Evolutionary conservation across 495 filamentous ascomycete species (phyloP).

Genomic region (Penicillium crystallinum): DNA sequence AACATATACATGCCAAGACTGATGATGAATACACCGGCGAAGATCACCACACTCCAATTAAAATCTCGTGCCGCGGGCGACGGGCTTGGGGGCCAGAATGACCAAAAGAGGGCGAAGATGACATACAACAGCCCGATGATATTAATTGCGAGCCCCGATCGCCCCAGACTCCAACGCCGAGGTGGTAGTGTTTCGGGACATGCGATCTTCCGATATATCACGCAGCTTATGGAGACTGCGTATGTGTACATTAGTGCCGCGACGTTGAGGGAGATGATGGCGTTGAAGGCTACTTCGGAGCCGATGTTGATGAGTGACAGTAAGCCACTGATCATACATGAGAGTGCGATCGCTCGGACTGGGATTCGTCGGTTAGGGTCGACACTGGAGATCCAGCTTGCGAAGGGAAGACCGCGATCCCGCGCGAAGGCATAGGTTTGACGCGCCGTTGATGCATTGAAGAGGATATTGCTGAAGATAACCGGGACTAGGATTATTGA

Average conservation of each 20-base stretch:
- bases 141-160: conserved; percentile 31
- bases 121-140: conserved; percentile 31
- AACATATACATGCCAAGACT: conserved; percentile 31
- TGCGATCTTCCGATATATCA: conserved; percentile 32
- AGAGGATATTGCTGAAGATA: conserved; percentile 32
- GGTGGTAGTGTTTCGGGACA: conserved; percentile 37
- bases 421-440: conserved; percentile 42
- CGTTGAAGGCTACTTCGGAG: conserved; percentile 36
- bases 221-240: conserved; percentile 34
- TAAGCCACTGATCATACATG: conserved; percentile 16
- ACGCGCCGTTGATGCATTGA: conserved; percentile 33
- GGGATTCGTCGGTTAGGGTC: conserved; percentile 42
- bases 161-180: conserved; percentile 38
- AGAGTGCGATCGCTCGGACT: conserved; percentile 37
- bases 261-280: conserved; percentile 38
- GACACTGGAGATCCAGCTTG: conserved; percentile 25
- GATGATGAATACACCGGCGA: conserved; percentile 30
- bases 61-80: conserved; percentile 40
- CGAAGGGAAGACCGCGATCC: conserved; percentile 37
- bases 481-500: conserved; percentile 30
- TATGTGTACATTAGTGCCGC: conserved; percentile 37
- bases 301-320: conserved; percentile 38
- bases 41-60: conserved; percentile 48
- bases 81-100: conserved; percentile 36
- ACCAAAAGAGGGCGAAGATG: conserved; percentile 39